Evolutionary conservation across 495 filamentous ascomycete genomes (phyloP), one percentile per base, ranked within the genome.

Genomic region (Penicillium coprophilum): DNA sequence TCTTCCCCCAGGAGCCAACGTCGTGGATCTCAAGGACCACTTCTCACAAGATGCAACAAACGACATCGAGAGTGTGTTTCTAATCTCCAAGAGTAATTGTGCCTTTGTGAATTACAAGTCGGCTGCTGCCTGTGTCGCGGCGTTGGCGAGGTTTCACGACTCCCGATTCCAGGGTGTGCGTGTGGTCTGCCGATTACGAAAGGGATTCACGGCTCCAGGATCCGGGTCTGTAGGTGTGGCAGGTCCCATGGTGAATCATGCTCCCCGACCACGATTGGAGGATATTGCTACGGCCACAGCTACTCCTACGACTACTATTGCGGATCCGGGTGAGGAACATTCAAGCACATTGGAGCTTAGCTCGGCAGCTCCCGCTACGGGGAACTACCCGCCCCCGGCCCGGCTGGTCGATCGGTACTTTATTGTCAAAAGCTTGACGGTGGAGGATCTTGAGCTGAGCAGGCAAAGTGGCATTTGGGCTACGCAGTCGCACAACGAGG

Each of bases 31-130:
- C 17, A 96, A 96, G 55, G 87, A 96, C 58, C 87, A 97, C 66
- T 96, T 97, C 52, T 96, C 91, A 24, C 85, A 81, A 55, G 91
- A 92, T 55, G 86, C 90, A 0, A 85, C 81, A 1, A 71, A 78
- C 44, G 88, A 92, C 20, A 83, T 98, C 34, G 89, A 96, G 70
- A 96, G 91, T 39, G 80, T 97, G 21, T 96, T 96, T 60, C 77
- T 97, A 23, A 98, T 98, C 27, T 94, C 94, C 4, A 97, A 96
- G 69, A 97, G 91, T 71, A 97, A 96, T 64, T 98, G 94, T 66
- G 94, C 92, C 0, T 98, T 98, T 77, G 90, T 96, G 64, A 98
- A 98, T 65, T 98, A 96, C 65, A 87, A 85, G 57, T 89, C 89
- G 41, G 94, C 96, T 58, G 75, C 72, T 12, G 83, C 87, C 19